phyloP scores from a whole-genome alignment of 225 moss, liverwort and hornwort species.

The Marchantia paleacea region DNA sequence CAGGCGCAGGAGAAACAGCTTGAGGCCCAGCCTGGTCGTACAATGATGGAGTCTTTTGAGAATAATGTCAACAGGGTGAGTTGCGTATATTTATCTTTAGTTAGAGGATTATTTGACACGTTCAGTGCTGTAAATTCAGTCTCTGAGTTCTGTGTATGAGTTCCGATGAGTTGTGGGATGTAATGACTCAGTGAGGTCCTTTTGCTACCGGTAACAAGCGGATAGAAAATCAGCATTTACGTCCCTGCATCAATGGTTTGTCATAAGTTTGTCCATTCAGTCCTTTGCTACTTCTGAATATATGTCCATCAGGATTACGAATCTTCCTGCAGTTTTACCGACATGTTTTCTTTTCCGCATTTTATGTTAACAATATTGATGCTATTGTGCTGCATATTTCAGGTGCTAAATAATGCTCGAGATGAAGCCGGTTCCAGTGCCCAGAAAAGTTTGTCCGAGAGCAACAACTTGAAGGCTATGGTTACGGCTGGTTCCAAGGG shows the following conservation, averaged over 20 bases:
- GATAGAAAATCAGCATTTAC: too few species aligned
- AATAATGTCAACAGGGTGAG: conserved; percentile 90
- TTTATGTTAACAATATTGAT: background rate
- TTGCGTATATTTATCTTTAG: background rate
- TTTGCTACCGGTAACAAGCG: too few species aligned
- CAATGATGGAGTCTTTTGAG: conserved; percentile 96
- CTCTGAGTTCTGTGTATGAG: too few species aligned
- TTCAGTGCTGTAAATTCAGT: too few species aligned
- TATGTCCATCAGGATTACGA: background rate
- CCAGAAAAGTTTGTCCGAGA: conserved; percentile 90
- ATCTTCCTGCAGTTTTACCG: background rate
- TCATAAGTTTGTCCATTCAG: too few species aligned
- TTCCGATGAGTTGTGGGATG: too few species aligned
- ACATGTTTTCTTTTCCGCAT: background rate
- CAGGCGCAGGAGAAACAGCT: conserved; percentile 94
- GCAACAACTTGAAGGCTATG: conserved; percentile 98
- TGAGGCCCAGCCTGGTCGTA: conserved; percentile 96
- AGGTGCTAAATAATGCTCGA: conserved; percentile 96
- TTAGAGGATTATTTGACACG: too few species aligned
- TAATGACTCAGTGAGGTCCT: too few species aligned
- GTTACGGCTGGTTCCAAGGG: conserved; percentile 99
- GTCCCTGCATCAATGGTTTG: too few species aligned
- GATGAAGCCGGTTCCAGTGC: conserved; percentile 97
- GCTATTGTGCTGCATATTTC: background rate
- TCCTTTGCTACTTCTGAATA: too few species aligned